Percentiles rank a stretch among this genome's conserved stretches.
Evolutionary conservation across 2,329 filamentous ascomycete species (phyloP).

Genomic region (Aureobasidium sp.): DNA sequence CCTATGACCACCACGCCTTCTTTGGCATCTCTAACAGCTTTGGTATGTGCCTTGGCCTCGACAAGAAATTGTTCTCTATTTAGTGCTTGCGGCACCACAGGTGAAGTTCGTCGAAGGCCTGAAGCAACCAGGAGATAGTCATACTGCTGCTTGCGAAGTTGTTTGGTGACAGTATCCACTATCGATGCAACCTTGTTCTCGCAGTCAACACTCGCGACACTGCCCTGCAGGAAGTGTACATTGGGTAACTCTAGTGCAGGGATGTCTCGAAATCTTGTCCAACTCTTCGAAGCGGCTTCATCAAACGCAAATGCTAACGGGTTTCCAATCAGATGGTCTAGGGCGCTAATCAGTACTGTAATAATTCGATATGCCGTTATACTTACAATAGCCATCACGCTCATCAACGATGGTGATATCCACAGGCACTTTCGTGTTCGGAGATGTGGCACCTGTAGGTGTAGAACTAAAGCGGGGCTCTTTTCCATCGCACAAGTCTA

Average conservation of each 20-base stretch:
- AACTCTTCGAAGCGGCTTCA: conserved; percentile 57
- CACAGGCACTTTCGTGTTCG: conserved; percentile 29
- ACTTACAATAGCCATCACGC: conserved; percentile 72
- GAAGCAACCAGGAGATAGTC: conserved; percentile 70
- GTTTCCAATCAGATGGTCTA: conserved; percentile 64
- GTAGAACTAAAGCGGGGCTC: conserved; percentile 34
- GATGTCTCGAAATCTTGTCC: conserved; percentile 61
- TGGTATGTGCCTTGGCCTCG: conserved; percentile 55
- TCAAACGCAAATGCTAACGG: conserved; percentile 61
- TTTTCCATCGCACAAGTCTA: conserved; percentile 55
- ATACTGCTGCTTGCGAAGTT: conserved; percentile 39
- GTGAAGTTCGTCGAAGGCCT: conserved; percentile 61
- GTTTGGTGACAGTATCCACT: conserved; percentile 31
- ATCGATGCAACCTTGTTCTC: conserved; percentile 50
- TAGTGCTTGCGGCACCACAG: conserved; percentile 61
- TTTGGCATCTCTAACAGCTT: conserved; percentile 40
- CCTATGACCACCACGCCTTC: conserved; percentile 65
- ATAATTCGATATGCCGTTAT: not conserved
- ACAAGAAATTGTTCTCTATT: conserved; percentile 54
- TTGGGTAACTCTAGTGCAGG: conserved; percentile 56
- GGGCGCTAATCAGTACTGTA: conserved; percentile 26
- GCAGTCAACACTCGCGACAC: conserved; percentile 52
- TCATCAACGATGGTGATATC: conserved; percentile 71
- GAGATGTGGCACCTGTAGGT: conserved; percentile 20
- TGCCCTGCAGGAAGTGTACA: conserved; percentile 59